phyloP scores from a whole-genome alignment of 768 basidiomycete genomes.

The Amanita muscaria region DNA sequence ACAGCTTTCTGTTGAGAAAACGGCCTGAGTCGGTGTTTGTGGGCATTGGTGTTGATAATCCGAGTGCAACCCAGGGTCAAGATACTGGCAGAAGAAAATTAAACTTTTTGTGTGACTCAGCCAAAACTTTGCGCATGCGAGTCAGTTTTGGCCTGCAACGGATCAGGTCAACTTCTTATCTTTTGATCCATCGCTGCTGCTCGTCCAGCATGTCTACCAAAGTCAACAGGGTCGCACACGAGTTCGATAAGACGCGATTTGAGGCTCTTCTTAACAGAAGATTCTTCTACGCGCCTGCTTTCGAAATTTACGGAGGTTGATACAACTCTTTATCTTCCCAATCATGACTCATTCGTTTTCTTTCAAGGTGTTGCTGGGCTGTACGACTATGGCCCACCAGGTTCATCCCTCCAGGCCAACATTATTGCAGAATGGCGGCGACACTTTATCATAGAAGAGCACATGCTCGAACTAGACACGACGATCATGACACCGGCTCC shows the following conservation, averaged over 20 bases:
- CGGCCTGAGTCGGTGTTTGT: too few relatives aligned
- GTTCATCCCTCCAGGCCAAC: constrained; percentile 92
- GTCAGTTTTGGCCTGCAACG: constrained; percentile 14
- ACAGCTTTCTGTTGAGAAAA: too few relatives aligned
- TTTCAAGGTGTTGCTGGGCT: constrained; percentile 84
- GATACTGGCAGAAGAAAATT: not conserved
- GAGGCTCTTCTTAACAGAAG: constrained; percentile 82
- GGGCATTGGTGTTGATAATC: too few relatives aligned
- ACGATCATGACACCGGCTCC: constrained; percentile 94
- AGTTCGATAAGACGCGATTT: constrained; percentile 80
- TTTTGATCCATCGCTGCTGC: constrained; percentile 19
- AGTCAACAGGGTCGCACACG: constrained; percentile 76
- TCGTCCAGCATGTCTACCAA: constrained; percentile 23
- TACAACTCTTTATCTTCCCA: constrained; percentile 10
- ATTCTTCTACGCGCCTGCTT: constrained; percentile 97
- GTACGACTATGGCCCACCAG: constrained; percentile 97
- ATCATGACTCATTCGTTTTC: not conserved
- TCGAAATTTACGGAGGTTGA: constrained; percentile 97
- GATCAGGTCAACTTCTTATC: constrained; percentile 23
- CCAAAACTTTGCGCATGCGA: constrained; percentile 17
- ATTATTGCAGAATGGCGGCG: constrained; percentile 94
- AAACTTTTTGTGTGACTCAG: not conserved
- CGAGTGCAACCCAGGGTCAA: too few relatives aligned
- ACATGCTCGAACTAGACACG: constrained; percentile 97
- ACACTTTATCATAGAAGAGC: constrained; percentile 97